Percentiles rank a stretch among this genome's conserved stretches.
These are phyloP conservation scores for Globisporangium apiculatum DNA, from an alignment of 352 stramenopile species.

Conservation along the genomic window DNA sequence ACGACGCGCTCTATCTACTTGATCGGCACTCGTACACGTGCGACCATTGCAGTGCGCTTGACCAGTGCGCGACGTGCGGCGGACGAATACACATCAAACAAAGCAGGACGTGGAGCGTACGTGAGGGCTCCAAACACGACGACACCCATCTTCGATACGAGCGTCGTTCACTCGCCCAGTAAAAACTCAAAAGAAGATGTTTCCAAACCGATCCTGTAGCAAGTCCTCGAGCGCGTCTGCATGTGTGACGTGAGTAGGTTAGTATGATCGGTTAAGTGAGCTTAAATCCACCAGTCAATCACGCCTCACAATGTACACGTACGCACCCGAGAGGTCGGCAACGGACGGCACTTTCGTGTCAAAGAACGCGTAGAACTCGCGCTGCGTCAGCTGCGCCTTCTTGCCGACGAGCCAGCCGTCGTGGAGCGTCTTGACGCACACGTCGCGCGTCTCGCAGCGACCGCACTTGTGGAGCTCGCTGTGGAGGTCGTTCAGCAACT, in stretches of 20 bases:
- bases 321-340: constrained; percentile 42
- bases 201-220: constrained; percentile 44
- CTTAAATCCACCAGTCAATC: not conserved
- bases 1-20: no score
- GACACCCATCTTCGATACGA: no score
- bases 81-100: no score
- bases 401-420: constrained; percentile 54
- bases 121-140: no score
- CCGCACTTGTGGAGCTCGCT: constrained; percentile 24
- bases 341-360: constrained; percentile 57
- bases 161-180: no score
- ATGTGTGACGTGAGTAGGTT: not conserved
- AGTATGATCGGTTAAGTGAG: not conserved
- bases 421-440: constrained; percentile 47
- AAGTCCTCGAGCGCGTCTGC: constrained; percentile 42
- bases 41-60: no score
- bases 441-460: constrained; percentile 25
- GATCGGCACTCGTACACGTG: no score
- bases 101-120: no score
- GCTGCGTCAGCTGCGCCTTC: constrained; percentile 31
- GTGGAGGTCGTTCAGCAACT: constrained; percentile 38
- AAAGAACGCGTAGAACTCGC: constrained; percentile 55
- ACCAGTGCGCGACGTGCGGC: no score
- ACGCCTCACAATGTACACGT: not conserved
- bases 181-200: constrained; percentile 33